phyloP scores from a whole-genome alignment of 1,139 yeast species.

The Suhomyces bokatorum region DNA sequence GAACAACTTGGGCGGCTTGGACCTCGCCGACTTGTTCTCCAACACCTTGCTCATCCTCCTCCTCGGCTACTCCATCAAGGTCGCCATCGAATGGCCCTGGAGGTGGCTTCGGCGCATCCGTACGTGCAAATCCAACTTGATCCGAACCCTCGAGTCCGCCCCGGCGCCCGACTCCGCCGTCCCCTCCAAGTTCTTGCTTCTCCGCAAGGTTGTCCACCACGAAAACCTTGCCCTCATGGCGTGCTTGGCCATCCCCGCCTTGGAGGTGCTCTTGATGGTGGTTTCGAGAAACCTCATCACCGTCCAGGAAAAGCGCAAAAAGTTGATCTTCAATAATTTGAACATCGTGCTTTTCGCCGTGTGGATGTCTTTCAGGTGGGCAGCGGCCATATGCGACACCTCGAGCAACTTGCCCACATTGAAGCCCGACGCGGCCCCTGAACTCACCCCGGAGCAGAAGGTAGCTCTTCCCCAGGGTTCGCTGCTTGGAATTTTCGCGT shows the following conservation, averaged over 20 bases:
- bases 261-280: constrained; percentile 29
- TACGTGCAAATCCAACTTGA: constrained; percentile 20
- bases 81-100: constrained; percentile 41
- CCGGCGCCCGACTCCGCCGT: constrained; percentile 1
- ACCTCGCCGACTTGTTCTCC: constrained; percentile 24
- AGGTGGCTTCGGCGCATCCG: constrained; percentile 31
- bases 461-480: not conserved
- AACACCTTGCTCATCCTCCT: constrained; percentile 30
- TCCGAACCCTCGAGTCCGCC: not conserved
- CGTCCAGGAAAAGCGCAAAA: constrained; percentile 29
- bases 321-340: constrained; percentile 34
- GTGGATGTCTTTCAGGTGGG: constrained; percentile 30
- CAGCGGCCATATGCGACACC: constrained; percentile 1
- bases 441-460: not conserved
- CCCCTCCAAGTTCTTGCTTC: constrained; percentile 13
- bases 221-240: constrained; percentile 27
- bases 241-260: constrained; percentile 27
- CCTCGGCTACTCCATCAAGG: constrained; percentile 30
- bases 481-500: not conserved
- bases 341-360: constrained; percentile 31
- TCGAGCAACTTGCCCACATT: not conserved
- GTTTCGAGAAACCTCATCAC: constrained; percentile 28
- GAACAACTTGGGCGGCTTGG: constrained; percentile 11
- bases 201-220: constrained; percentile 19
- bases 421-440: not conserved